phyloP scores from a whole-genome alignment of 306 rosid genomes.

The Gillenia trifoliata region DNA sequence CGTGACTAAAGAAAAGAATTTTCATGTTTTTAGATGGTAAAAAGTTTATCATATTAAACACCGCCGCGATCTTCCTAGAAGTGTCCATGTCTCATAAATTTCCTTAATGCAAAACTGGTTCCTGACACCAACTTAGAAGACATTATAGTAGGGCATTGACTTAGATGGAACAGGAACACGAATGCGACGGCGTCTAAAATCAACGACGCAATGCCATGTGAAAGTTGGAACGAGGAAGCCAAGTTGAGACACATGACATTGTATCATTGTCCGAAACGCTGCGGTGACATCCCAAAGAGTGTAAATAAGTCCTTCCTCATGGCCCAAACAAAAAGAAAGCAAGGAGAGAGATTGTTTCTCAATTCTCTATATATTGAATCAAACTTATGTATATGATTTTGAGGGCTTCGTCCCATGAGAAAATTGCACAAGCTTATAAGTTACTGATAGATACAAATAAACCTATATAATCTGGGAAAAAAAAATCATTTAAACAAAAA shows the following conservation, averaged over 20 bases:
- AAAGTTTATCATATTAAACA: too few relatives aligned
- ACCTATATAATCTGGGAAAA: neutral
- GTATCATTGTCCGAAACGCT: too few relatives aligned
- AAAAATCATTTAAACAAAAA: neutral
- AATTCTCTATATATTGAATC: conserved; percentile 2
- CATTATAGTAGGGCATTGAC: too few relatives aligned
- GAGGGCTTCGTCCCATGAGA: conserved; percentile 20
- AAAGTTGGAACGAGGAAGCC: too few relatives aligned
- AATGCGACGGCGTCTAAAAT: too few relatives aligned
- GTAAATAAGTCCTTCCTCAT: neutral
- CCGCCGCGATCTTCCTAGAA: too few relatives aligned
- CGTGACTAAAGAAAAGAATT: too few relatives aligned
- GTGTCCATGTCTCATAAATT: neutral
- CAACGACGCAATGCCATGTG: too few relatives aligned
- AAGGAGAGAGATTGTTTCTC: neutral
- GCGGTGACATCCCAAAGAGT: too few relatives aligned
- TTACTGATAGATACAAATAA: neutral
- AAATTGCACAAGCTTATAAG: conserved; percentile 24
- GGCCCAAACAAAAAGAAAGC: neutral
- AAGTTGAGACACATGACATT: too few relatives aligned
- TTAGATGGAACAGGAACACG: too few relatives aligned
- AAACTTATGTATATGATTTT: conserved; percentile 17
- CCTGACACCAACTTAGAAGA: neutral
- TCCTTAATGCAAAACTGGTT: neutral
- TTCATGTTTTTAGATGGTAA: too few relatives aligned